Evolutionary conservation across 441 rosid species (phyloP), one percentile per base, ranked within the genome.

Genomic region (Corymbia citriodora): DNA sequence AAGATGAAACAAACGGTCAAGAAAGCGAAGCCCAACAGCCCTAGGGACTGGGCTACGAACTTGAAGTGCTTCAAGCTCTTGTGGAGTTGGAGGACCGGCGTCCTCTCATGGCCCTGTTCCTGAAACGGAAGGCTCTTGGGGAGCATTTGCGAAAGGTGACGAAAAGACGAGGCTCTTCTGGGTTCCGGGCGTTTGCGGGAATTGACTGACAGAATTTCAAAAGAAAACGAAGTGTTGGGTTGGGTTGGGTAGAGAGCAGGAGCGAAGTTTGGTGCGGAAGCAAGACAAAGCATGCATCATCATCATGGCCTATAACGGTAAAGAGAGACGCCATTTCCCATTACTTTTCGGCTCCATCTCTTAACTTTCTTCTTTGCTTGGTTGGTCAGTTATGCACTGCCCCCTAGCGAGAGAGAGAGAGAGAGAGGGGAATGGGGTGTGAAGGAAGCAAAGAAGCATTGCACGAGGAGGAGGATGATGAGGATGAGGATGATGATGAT

Each of bases 381-480:
- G 91, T 89, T 88, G 91, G 89, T 90, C 96, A 90, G 96, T 92
- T 94, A 93, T 79, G 91, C 88, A 89, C 91, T 65, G 85, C n/a
- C 86, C 86, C 88, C 87, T 36, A 54, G 87, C 55, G 90, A 55
- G 49, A 85, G 88, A 12, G 79, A 90, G 83, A 17, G 53, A 88
- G 55, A 89, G 45, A 50, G 25, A 45, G 57, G 49, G 61, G 91
- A 96, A 94, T 79, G 85, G 94, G 94, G 93, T 93, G 94, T 59
- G 55, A 68, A 93, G 63, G 91, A 96, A 94, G 96, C 94, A 95
- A 96, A 85, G 94, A 54, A 93, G 92, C 95, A 93, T 92, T 40
- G 50, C 45, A 40, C 23, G 16, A 74, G 49, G 83, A 74, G 2
- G 94, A 94, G 91, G 93, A 92, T 87, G 89, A 36, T 36, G 82